Base-by-base conservation (phyloP, 1,284 basidiomycete species). In the Tilletiopsis washingtonensis region DNA sequence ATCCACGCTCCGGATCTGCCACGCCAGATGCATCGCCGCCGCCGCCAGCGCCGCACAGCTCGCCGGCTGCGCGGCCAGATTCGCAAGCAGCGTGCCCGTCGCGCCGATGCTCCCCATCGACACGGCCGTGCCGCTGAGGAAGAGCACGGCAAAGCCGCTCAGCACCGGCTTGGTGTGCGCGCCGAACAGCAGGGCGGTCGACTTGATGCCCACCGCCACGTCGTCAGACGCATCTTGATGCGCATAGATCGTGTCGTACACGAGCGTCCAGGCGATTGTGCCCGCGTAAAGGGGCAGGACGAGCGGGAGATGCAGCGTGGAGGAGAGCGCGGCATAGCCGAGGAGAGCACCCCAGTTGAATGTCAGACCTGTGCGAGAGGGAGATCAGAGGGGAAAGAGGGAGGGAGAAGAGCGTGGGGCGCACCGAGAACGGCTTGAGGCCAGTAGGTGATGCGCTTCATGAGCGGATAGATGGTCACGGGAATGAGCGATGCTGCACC, bases 301-400 rank as follows among this genome's bases (percentile, higher is more conserved):
- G 7, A 62, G 62, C 15, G 17, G 20, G 20, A 24, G 26, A 0
- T 47, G 43, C 5, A 86, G 84, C 0, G 78, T 65, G 0, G 88
- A 89, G 0, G 86, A 82, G 1, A 97, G 83, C 1, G 94, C 93
- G 0, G 91, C 91, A 86, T 91, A 98, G 25, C 94, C 94, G 6
- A 98, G 81, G 3, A 98, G 76, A 0, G 90, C 85, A 12, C 94
- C 94, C 94, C 93, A 98, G 74, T 96, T 97, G 75, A 96, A 98
- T 0, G 91, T 84, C 42, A 97, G 78, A 2, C 91, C 90, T 91
- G 26, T 24, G n/a, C 19, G 45, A 57, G 39, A 37, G 41, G 43
- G 45, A 46, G 37, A 19, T 43, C 12, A 24, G 39, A 34, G 5
- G 24, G 19, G 41, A 20, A 34, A 38, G 26, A 47, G 27, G 2